Conservation (phyloP, 495 filamentous ascomycete species). For the Daldinia bambusicola region DNA sequence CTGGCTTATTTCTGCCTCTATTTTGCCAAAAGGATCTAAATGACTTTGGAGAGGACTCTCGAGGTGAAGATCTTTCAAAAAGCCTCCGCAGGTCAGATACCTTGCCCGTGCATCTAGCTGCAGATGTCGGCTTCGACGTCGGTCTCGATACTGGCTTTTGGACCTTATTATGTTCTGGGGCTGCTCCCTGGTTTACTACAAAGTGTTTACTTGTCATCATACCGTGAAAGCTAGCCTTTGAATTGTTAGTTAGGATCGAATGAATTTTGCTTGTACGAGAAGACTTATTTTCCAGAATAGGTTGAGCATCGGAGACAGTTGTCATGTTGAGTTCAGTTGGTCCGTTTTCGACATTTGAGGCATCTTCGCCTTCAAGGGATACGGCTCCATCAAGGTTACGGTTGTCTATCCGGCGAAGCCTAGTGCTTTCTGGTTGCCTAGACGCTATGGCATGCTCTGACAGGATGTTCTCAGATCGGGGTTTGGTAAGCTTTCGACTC, state of each 20-base stretch:
- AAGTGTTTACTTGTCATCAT: neutral
- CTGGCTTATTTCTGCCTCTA: conserved; percentile 23
- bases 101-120: conserved; percentile 22
- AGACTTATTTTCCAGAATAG: neutral
- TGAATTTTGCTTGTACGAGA: conserved; percentile 8
- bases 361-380: conserved; percentile 11
- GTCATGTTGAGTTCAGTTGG: neutral
- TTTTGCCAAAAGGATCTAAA: conserved; percentile 35
- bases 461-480: neutral
- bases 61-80: conserved; percentile 44
- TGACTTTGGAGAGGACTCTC: conserved; percentile 26
- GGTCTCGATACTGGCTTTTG: neutral
- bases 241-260: conserved; percentile 4
- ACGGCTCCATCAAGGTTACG: conserved; percentile 24
- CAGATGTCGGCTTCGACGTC: conserved; percentile 2
- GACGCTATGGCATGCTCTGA: conserved; percentile 9
- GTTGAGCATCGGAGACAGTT: neutral
- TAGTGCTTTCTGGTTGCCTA: conserved; percentile 16
- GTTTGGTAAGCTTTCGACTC: neutral
- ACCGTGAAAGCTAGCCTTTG: conserved; percentile 7
- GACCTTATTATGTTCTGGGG: neutral
- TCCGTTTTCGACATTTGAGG: neutral
- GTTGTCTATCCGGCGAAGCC: conserved; percentile 3
- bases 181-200: neutral
- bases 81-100: conserved; percentile 46